Percentiles rank a stretch among this genome's conserved stretches.
Conservation (phyloP, 306 rosid species). For the Cucumis sativus region Cucumber_9930_V3 NC_026658.2:25769001-25769500, state of each 20-base stretch:
- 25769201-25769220: neutral
- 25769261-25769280: conserved; percentile 24
- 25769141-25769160: conserved; percentile 9
- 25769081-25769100: neutral
- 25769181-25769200: conserved; percentile 15
- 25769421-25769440: too few relatives aligned
- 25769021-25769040: too few relatives aligned
- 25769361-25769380: conserved; percentile 3
- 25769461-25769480: too few relatives aligned
- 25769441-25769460: too few relatives aligned
- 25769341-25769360: conserved; percentile 5
- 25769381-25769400: conserved; percentile 1
- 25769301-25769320: neutral
- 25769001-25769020: too few relatives aligned
- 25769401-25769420: neutral
- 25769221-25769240: conserved; percentile 28
- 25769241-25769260: conserved; percentile 29
- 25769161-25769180: neutral
- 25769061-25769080: too few relatives aligned
- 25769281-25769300: neutral
- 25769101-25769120: neutral
- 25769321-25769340: neutral
- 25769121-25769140: neutral
- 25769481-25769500: too few relatives aligned
- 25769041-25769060: too few relatives aligned